phyloP scores from a whole-genome alignment of 116 monocot genomes.

The Zostera marina region DNA sequence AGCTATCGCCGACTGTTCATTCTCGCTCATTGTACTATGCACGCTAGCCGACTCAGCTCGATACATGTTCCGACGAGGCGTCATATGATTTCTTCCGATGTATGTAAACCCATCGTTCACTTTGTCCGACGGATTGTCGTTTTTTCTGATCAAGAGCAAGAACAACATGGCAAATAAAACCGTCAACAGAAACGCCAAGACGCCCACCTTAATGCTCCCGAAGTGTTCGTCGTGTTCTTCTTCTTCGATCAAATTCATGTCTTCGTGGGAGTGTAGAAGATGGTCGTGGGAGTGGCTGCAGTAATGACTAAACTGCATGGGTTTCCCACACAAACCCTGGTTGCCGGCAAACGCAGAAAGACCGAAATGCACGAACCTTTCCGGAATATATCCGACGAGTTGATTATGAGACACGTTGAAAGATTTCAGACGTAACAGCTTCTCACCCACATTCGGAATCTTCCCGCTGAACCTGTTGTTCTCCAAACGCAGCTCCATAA shows the following conservation, averaged over 20 bases:
- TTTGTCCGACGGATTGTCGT: too few relatives aligned
- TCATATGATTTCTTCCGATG: too few relatives aligned
- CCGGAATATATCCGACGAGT: constrained; percentile 36
- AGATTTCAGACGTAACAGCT: constrained; percentile 15
- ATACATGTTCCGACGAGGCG: too few relatives aligned
- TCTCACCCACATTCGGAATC: constrained; percentile 18
- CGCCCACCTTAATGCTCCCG: constrained; percentile 3
- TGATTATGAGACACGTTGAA: constrained; percentile 45
- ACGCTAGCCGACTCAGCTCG: too few relatives aligned
- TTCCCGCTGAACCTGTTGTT: constrained; percentile 36
- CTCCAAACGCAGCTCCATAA: constrained; percentile 59
- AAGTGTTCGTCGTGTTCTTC: too few relatives aligned
- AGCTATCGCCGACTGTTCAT: too few relatives aligned
- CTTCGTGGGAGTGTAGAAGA: too few relatives aligned
- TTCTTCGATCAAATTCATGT: too few relatives aligned
- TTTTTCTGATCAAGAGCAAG: constrained; percentile 5
- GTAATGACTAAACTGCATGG: not conserved
- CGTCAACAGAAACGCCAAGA: constrained; percentile 1
- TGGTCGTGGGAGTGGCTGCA: too few relatives aligned
- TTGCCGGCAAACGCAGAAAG: constrained; percentile 32
- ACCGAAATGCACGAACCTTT: constrained; percentile 21
- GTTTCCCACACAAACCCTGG: constrained; percentile 29
- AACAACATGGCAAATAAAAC: constrained; percentile 5
- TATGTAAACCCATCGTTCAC: too few relatives aligned
- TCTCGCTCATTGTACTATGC: too few relatives aligned